Evolutionary conservation across 2,329 filamentous ascomycete genomes (phyloP), one percentile per base, ranked within the genome.

Genomic region (Ophiostoma quercus): DNA sequence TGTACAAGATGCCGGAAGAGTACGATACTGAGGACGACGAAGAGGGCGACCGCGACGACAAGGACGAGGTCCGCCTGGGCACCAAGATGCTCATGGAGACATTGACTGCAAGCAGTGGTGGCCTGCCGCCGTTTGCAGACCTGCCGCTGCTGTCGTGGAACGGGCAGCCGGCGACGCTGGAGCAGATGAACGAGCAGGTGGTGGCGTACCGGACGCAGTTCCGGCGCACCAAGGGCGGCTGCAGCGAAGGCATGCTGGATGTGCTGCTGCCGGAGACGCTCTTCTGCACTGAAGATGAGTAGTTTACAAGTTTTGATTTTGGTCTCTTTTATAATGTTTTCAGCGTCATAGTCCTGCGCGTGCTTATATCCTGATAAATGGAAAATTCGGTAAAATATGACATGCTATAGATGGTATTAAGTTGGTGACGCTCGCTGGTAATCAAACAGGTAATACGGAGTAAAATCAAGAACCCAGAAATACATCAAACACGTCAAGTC

Each of bases 1-100:
- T 96, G 5, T 88, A 87, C 71, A 85, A 87, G 54, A 76, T 83
- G 1, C 93, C 93, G 0, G 92, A 97, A 77, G 94, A 89, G 75
- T 88, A 86, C 66, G 68, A 76, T 16, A 73, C 75, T 14, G 72
- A 75, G n/a, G 34, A 51, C 71, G 74, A 68, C 74, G 68, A 62
- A 4, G 60, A 41, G 3, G 76, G 57, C 37, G 39, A 73, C 73
- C 43, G 76, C 77, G 70, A 71, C 73, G 67, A 74, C 74, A 47
- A 72, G 66, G 54, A 75, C 73, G 71, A 77, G 73, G 68, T 74
- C 69, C 68, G 76, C 67, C 71, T 75, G 72, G 79, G 84, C 25
- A 78, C 82, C 3, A 79, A 79, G 1, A 81, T 84, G 16, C 80
- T 88, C 57, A 76, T 89, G 3, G 81, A 82, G 34, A 83, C 82